phyloP scores from a whole-genome alignment of 331 rosid genomes.

The Malus hybrid region DNA sequence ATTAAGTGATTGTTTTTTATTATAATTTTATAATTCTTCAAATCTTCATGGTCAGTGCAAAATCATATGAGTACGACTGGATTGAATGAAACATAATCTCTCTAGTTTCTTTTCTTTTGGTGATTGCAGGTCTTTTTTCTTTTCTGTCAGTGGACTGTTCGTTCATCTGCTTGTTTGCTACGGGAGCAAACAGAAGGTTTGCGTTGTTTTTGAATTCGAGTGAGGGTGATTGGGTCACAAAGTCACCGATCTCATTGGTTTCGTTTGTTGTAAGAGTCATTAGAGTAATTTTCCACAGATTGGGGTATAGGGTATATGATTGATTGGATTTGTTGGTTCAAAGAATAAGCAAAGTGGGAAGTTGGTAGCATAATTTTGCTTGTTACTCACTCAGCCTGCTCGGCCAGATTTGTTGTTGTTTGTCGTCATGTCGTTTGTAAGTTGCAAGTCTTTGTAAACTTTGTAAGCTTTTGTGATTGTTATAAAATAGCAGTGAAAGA shows the following conservation, averaged over 20 bases:
- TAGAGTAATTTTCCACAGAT: too few species aligned
- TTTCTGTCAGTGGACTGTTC: conserved; percentile 16
- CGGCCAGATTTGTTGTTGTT: conserved; percentile 17
- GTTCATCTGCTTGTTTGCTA: conserved; percentile 24
- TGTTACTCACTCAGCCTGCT: neutral
- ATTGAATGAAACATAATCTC: conserved; percentile 12
- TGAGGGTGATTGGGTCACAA: conserved; percentile 15
- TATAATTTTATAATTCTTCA: neutral
- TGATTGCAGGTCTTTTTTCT: conserved; percentile 40
- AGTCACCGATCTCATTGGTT: neutral
- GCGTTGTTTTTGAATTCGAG: conserved; percentile 19
- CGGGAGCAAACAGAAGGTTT: conserved; percentile 22
- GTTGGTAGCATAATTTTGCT: neutral
- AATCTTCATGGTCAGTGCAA: neutral
- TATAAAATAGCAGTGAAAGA: conserved; percentile 7
- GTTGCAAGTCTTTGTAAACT: neutral
- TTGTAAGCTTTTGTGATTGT: conserved; percentile 9
- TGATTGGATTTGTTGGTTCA: conserved; percentile 25
- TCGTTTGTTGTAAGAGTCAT: neutral
- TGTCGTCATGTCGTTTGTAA: conserved; percentile 15
- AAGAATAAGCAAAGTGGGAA: conserved; percentile 14
- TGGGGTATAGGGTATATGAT: conserved; percentile 26
- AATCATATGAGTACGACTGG: neutral
- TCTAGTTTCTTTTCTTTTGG: neutral
- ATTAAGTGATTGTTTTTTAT: neutral